phyloP scores from a whole-genome alignment of 129 eudicot species.

The Centella asiatica region DNA sequence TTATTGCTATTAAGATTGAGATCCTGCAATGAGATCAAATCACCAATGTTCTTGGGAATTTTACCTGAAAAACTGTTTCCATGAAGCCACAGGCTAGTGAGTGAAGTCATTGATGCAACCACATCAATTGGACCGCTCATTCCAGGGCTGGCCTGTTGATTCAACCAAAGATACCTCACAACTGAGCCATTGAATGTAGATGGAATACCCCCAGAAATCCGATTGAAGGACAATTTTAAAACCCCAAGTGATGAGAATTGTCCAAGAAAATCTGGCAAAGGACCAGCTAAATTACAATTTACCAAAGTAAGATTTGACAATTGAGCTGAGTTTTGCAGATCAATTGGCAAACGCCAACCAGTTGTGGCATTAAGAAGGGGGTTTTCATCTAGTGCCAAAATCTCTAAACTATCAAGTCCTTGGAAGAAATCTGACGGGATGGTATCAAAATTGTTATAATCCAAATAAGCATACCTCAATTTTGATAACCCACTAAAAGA shows the following conservation, averaged over 20 bases:
- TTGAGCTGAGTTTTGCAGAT: conserved; percentile 53
- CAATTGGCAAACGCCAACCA: conserved; percentile 76
- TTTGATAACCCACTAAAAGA: conserved; percentile 61
- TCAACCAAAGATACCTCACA: conserved; percentile 64
- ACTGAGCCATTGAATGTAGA: conserved; percentile 40
- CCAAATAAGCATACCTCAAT: conserved; percentile 64
- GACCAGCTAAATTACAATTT: conserved; percentile 56
- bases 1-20: conserved; percentile 61
- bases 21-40: conserved; percentile 45
- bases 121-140: conserved; percentile 63
- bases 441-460: conserved; percentile 56
- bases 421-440: conserved; percentile 77
- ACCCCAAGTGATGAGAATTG: conserved; percentile 40
- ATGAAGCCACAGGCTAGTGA: conserved; percentile 84
- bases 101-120: conserved; percentile 57
- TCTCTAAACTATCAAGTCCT: conserved; percentile 69
- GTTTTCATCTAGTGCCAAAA: conserved; percentile 64
- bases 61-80: conserved; percentile 79
- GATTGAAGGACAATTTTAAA: conserved; percentile 45
- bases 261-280: conserved; percentile 64
- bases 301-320: conserved; percentile 47
- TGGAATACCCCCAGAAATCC: conserved; percentile 68
- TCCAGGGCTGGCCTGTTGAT: conserved; percentile 47
- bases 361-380: conserved; percentile 64
- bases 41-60: conserved; percentile 50